A percentile compares a stretch with the other conserved stretches of the same genome.
These are phyloP conservation scores for Termitomyces heimii DNA, from an alignment of 768 basidiomycete species.

Conservation along the genomic window DNA sequence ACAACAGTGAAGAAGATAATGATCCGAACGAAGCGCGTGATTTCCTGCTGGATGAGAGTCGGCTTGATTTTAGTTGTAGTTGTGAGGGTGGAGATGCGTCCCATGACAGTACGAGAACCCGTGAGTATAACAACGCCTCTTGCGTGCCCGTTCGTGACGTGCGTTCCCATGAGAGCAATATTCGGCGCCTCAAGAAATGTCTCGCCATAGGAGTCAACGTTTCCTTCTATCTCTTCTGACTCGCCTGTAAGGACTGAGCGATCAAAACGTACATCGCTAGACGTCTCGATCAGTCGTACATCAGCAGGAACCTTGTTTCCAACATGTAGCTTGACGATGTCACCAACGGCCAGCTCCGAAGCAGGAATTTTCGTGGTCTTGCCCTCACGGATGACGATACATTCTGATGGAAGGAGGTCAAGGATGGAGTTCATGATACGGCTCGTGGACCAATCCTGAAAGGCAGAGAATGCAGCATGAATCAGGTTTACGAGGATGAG, in stretches of 20 bases:
- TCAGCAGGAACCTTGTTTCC: slow-evolving; percentile 25
- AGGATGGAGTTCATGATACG: slow-evolving; percentile 14
- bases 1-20: slow-evolving; percentile 34
- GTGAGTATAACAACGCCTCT: slow-evolving; percentile 34
- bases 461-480: slow-evolving; percentile 9
- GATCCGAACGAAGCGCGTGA: slow-evolving; percentile 46
- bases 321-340: slow-evolving; percentile 6
- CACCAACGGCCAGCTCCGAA: slow-evolving; percentile 10
- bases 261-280: slow-evolving; percentile 46
- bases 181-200: slow-evolving; percentile 40
- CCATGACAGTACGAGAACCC: slow-evolving; percentile 39
- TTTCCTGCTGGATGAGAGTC: slow-evolving; percentile 40
- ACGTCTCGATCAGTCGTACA: slow-evolving; percentile 45
- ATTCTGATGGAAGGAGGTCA: slow-evolving; percentile 10
- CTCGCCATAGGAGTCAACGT: slow-evolving; percentile 30
- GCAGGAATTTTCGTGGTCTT: slow-evolving; percentile 8
- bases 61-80: slow-evolving; percentile 38
- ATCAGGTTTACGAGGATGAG: slow-evolving; percentile 4
- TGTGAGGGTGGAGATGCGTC: slow-evolving; percentile 48
- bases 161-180: slow-evolving; percentile 40
- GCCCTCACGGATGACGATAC: slow-evolving; percentile 9
- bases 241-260: slow-evolving; percentile 48
- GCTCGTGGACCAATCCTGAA: slow-evolving; percentile 10
- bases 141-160: slow-evolving; percentile 33
- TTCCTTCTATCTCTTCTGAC: slow-evolving; percentile 39